phyloP scores from a whole-genome alignment of 177 flowering plant species.

The Vitis hybrid region DNA sequence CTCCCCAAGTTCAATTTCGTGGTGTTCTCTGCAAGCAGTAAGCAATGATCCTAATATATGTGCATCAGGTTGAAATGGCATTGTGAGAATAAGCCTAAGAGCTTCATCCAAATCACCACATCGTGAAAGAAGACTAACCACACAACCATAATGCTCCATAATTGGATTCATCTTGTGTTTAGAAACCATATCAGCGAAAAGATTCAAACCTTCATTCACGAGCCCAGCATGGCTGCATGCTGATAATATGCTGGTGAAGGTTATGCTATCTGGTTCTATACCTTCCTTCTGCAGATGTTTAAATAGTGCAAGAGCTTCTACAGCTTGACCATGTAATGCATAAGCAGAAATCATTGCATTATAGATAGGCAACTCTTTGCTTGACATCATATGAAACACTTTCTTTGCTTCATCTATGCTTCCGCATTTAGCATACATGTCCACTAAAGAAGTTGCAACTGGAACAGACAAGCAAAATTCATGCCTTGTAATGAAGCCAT shows the following conservation, averaged over 20 bases:
- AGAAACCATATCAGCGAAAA: conserved; percentile 42
- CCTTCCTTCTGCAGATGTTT: conserved; percentile 34
- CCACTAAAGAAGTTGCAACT: conserved; percentile 45
- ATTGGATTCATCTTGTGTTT: conserved; percentile 37
- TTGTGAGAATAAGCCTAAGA: conserved; percentile 28
- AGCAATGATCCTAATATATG: conserved; percentile 54
- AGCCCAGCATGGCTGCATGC: conserved; percentile 69
- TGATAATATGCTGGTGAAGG: conserved; percentile 54
- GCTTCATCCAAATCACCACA: conserved; percentile 51
- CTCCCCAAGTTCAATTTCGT: conserved; percentile 41
- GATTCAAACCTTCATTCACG: conserved; percentile 49
- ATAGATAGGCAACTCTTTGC: conserved; percentile 52
- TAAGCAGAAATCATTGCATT: conserved; percentile 66
- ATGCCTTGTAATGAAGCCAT: conserved; percentile 45
- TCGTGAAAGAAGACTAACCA: conserved; percentile 56
- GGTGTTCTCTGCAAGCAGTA: conserved; percentile 43
- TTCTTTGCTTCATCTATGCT: conserved; percentile 35
- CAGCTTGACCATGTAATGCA: conserved; percentile 58
- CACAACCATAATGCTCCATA: conserved; percentile 64
- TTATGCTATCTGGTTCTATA: conserved; percentile 52
- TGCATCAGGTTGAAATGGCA: conserved; percentile 56
- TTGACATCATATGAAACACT: conserved; percentile 37
- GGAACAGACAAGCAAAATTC: conserved; percentile 19
- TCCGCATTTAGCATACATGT: conserved; percentile 84
- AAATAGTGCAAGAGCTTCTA: conserved; percentile 49